These are phyloP conservation scores for Malania oleifera DNA, from an alignment of 164 flowering plant genomes.

Conservation along the genomic window DNA sequence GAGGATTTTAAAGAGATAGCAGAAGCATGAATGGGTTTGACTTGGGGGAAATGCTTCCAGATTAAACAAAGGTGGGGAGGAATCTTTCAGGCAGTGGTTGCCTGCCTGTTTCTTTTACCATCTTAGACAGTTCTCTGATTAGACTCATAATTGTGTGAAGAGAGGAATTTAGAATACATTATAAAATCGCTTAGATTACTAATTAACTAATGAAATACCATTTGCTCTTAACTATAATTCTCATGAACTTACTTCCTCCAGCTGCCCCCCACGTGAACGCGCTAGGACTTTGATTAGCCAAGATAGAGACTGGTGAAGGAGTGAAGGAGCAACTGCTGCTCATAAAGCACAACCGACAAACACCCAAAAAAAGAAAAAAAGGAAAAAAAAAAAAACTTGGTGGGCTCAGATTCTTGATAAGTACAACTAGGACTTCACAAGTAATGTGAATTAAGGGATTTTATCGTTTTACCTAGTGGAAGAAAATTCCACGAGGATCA, in stretches of 20 bases:
- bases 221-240: conserved; percentile 5
- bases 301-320: too few species aligned
- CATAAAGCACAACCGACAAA: too few species aligned
- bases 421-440: too few species aligned
- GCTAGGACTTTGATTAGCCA: too few species aligned
- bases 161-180: conserved; percentile 5
- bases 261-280: conserved; percentile 27
- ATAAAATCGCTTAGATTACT: too few species aligned
- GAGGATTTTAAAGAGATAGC: conserved; percentile 12
- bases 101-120: conserved; percentile 14
- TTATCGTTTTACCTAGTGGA: too few species aligned
- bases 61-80: conserved; percentile 24
- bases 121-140: conserved; percentile 20
- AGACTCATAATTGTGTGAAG: conserved; percentile 19
- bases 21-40: conserved; percentile 23
- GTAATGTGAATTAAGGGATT: too few species aligned
- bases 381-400: too few species aligned
- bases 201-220: background rate
- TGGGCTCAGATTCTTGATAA: too few species aligned
- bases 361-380: too few species aligned
- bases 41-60: conserved; percentile 19
- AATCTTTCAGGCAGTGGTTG: conserved; percentile 32
- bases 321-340: too few species aligned
- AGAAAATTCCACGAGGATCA: too few species aligned
- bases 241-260: conserved; percentile 21